Evolutionary conservation across 1,284 basidiomycete genomes (phyloP).

Genomic region (Sanguinoderma infundibulare): DNA sequence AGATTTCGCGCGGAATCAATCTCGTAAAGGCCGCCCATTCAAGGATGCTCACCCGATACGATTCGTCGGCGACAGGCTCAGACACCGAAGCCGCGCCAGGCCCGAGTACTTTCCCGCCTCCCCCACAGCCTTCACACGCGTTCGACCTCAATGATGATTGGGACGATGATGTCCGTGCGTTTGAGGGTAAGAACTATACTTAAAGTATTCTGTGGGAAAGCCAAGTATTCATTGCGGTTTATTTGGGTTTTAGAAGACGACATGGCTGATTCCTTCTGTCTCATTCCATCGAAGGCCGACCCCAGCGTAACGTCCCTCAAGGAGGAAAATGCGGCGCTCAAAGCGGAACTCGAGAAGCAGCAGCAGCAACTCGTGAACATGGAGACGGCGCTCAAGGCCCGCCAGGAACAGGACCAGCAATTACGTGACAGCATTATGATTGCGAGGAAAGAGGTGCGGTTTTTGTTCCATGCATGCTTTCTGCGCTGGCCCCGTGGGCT

Average conservation of each 20-base stretch:
- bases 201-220: not conserved
- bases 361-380: slow-evolving; percentile 60
- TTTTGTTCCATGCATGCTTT: not conserved
- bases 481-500: not conserved
- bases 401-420: slow-evolving; percentile 77
- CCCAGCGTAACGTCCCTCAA: slow-evolving; percentile 53
- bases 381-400: slow-evolving; percentile 63
- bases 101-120: slow-evolving; percentile 34
- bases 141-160: slow-evolving; percentile 39
- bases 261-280: slow-evolving; percentile 76
- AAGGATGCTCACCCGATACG: slow-evolving; percentile 35
- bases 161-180: slow-evolving; percentile 46
- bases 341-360: slow-evolving; percentile 58
- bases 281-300: slow-evolving; percentile 67
- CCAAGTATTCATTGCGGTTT: not conserved
- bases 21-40: slow-evolving; percentile 37
- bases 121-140: slow-evolving; percentile 29
- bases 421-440: slow-evolving; percentile 78
- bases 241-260: slow-evolving; percentile 47
- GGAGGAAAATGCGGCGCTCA: slow-evolving; percentile 68
- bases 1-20: slow-evolving; percentile 34
- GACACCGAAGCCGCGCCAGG: slow-evolving; percentile 30
- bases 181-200: slow-evolving; percentile 40
- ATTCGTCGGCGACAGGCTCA: slow-evolving; percentile 29
- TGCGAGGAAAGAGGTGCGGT: slow-evolving; percentile 72